These are phyloP conservation scores for Paraphaeosphaeria sporulosa DNA, from an alignment of 2,329 filamentous ascomycete species.

Conservation along the genomic window DNA sequence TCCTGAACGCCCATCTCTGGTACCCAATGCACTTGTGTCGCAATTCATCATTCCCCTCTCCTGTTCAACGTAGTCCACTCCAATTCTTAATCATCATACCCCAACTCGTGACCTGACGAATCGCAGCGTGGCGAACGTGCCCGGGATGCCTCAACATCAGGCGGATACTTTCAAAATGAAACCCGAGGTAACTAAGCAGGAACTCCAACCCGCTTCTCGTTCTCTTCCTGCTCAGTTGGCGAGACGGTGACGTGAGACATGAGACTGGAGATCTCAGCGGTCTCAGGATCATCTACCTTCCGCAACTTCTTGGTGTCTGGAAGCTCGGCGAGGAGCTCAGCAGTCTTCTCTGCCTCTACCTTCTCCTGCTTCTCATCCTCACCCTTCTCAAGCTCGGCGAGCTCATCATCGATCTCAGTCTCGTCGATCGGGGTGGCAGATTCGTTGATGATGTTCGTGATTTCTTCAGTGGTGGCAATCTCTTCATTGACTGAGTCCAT, in stretches of 20 bases:
- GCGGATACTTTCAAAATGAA: no score
- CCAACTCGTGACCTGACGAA: not conserved
- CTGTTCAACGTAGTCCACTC: not conserved
- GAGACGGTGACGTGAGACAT: conserved; percentile 21
- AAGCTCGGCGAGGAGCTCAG: conserved; percentile 51
- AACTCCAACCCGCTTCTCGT: not conserved
- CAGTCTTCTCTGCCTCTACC: conserved; percentile 62
- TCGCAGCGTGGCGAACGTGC: not conserved
- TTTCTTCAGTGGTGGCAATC: conserved; percentile 77
- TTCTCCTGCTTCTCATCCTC: conserved; percentile 84
- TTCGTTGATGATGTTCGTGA: conserved; percentile 78
- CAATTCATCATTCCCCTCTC: not conserved
- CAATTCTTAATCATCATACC: not conserved
- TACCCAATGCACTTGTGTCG: not conserved
- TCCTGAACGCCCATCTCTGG: not conserved
- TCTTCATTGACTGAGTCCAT: conserved; percentile 79
- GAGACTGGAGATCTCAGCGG: conserved; percentile 15
- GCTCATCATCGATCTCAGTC: conserved; percentile 84
- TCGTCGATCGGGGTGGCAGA: conserved; percentile 68
- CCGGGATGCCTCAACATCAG: not conserved
- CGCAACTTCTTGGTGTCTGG: conserved; percentile 45
- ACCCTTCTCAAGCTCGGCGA: conserved; percentile 73
- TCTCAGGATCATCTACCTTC: conserved; percentile 47
- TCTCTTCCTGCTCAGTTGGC: conserved; percentile 14
- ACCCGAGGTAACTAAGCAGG: not conserved